Conservation (phyloP, 257 asterid species). For the Nyctanthes arbortristis region DNA sequence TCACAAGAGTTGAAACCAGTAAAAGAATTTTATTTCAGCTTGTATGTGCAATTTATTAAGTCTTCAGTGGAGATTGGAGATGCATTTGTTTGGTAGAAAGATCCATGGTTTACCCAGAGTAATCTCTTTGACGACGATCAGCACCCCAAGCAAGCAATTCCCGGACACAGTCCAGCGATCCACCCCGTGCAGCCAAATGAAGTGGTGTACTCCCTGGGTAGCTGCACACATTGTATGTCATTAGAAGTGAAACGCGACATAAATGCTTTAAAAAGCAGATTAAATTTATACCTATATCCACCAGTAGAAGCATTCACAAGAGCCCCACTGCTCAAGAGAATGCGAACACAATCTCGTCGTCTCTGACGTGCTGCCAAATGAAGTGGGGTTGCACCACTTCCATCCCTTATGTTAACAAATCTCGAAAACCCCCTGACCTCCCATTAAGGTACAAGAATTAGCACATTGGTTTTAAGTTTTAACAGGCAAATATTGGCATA, state of each 20-base stretch:
- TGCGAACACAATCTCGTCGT: conserved; percentile 60
- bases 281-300: conserved; percentile 56
- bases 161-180: conserved; percentile 76
- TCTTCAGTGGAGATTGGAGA: neutral
- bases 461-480: neutral
- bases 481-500: neutral
- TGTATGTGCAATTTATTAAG: neutral
- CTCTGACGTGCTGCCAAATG: conserved; percentile 85
- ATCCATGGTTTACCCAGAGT: conserved; percentile 55
- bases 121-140: conserved; percentile 73
- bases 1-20: neutral
- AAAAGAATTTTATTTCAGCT: neutral
- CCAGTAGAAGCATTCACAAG: conserved; percentile 74
- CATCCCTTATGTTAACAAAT: conserved; percentile 75
- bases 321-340: conserved; percentile 64
- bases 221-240: conserved; percentile 34
- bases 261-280: conserved; percentile 12
- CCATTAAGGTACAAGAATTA: conserved; percentile 25
- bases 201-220: conserved; percentile 76
- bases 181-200: conserved; percentile 86
- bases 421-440: conserved; percentile 75
- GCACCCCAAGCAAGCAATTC: conserved; percentile 87
- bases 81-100: conserved; percentile 5
- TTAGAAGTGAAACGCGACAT: neutral
- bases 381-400: conserved; percentile 79